Base-by-base conservation (phyloP, 352 stramenopile species). In the Phytophthora sp. region DNA sequence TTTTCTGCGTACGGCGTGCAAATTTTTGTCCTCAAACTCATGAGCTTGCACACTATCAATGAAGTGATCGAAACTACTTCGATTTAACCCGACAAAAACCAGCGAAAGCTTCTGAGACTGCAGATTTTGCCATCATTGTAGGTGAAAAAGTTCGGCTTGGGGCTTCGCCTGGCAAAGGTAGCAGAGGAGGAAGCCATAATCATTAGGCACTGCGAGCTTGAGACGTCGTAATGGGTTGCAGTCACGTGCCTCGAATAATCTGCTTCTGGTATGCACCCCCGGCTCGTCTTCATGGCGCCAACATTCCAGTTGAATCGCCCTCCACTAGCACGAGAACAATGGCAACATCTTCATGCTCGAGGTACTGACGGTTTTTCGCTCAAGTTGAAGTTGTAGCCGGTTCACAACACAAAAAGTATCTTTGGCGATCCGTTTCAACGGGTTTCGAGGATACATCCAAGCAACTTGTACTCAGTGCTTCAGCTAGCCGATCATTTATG, bases 351-450 rank as follows among this genome's bases (percentile, higher is more conserved):
- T 38, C 30, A n/a, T 3, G 16, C 29, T 39, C 49, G 26, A 53
- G 23, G 15, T 44, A 47, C 4, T 23, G 41, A 41, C 35, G 30
- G 45, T 69, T 58, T n/a, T 49, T 54, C 12, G 49, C 4, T 20
- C 57, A 70, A 39, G 51, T 75, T 75, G 63, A 75, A 75, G 68
- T 72, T 75, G 57, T 35, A 57, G 50, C 44, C 47, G 42, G 64
- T 71, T 58, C 63, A 71, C n/a, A 33, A 44, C 36, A 56, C 31
- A 29, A 50, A 58, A 55, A 45, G 30, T 68, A 69, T 65, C 54
- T 65, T 59, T 47, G 36, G 46, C 20, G 26, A 39, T 69, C 54
- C 45, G 62, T 69, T 71, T 61, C 56, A 55, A 41, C 18, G 21
- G 4, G 13, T 33, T 7, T 31, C 27, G 23, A 42, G n/a, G 4